Percentiles rank a stretch among this genome's conserved stretches.
Evolutionary conservation across 1,139 yeast species (phyloP).

Genomic region (Blastobotrys aristatus): DNA sequence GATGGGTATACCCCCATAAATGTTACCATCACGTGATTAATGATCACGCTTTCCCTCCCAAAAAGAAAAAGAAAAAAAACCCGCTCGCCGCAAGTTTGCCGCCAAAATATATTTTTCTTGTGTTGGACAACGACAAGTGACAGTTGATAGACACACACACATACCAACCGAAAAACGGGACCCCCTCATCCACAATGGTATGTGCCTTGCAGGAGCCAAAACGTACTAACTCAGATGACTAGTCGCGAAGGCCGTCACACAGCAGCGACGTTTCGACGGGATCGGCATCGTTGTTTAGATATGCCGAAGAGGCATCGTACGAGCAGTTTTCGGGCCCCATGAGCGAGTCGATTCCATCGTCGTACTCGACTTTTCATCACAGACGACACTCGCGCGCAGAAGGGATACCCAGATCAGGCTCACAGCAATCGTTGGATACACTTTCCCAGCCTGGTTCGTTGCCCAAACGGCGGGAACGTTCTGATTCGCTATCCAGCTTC

Average conservation of each 20-base stretch:
- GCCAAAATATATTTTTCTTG: too few species aligned
- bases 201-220: background rate
- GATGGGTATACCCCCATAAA: too few species aligned
- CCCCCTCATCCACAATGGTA: background rate
- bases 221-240: background rate
- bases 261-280: slow-evolving; percentile 5
- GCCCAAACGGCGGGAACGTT: slow-evolving; percentile 1
- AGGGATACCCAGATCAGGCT: slow-evolving; percentile 20
- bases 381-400: slow-evolving; percentile 36
- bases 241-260: slow-evolving; percentile 11
- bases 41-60: too few species aligned
- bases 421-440: slow-evolving; percentile 15
- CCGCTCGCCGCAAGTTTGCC: too few species aligned
- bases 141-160: too few species aligned
- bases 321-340: slow-evolving; percentile 92
- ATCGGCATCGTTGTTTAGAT: too few species aligned
- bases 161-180: too few species aligned
- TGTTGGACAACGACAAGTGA: background rate
- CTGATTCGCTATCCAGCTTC: slow-evolving; percentile 48
- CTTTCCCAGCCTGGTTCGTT: too few species aligned
- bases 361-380: slow-evolving; percentile 84
- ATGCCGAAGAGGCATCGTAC: slow-evolving; percentile 36
- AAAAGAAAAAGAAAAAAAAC: too few species aligned
- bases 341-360: slow-evolving; percentile 82
- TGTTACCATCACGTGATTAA: too few species aligned